Percentiles rank a stretch among this genome's conserved stretches.
These are phyloP conservation scores for Sambucus nigra DNA, from an alignment of 129 eudicot species.

Conservation along the genomic window DNA sequence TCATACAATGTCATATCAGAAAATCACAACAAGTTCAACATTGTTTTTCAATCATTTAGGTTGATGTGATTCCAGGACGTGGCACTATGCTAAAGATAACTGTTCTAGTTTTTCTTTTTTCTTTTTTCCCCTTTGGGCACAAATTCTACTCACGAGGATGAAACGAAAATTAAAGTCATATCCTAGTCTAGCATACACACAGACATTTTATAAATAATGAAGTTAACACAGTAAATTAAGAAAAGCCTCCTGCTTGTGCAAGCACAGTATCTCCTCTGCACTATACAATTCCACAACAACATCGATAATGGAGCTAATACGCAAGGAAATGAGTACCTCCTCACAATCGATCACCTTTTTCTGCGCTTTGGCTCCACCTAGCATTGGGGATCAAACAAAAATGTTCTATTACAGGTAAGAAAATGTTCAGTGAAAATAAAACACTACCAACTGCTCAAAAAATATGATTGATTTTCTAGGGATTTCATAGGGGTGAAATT, in stretches of 20 bases:
- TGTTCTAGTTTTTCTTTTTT: conserved; percentile 2
- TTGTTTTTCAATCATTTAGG: conserved; percentile 1
- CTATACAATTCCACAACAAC: conserved; percentile 32
- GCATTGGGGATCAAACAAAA: conserved; percentile 3
- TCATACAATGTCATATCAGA: neutral
- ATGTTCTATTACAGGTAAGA: neutral
- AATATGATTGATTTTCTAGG: too few species aligned
- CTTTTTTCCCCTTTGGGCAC: neutral
- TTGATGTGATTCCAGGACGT: too few species aligned
- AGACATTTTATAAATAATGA: conserved; percentile 4
- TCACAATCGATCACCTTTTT: conserved; percentile 22
- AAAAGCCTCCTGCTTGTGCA: conserved; percentile 7
- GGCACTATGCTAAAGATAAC: conserved; percentile 5
- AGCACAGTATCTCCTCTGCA: conserved; percentile 22
- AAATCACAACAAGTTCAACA: neutral
- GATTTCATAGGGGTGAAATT: too few species aligned
- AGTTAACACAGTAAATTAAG: conserved; percentile 1
- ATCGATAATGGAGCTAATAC: conserved; percentile 13
- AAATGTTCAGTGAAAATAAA: too few species aligned
- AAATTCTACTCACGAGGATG: neutral
- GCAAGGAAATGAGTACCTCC: conserved; percentile 22
- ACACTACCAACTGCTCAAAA: too few species aligned
- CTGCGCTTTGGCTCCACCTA: conserved; percentile 51
- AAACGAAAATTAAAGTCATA: neutral
- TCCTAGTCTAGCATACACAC: conserved; percentile 9